A percentile compares a stretch with the other conserved stretches of the same genome.
Evolutionary conservation across 2,329 filamentous ascomycete genomes (phyloP).

Genomic region (Geosmithia flava): DNA sequence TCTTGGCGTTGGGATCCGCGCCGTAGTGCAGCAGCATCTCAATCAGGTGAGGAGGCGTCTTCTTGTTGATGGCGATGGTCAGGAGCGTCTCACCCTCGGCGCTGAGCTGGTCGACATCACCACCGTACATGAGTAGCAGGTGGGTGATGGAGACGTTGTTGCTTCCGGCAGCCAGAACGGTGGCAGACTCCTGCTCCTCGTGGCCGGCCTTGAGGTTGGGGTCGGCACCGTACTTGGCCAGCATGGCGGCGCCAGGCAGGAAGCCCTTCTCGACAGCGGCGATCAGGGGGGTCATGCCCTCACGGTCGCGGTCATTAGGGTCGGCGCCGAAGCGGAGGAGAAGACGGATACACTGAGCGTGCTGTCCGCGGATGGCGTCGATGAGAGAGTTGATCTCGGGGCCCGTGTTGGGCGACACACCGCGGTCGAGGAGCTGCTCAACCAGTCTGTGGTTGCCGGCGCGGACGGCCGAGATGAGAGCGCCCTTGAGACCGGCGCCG

Average conservation of each 20-base stretch:
- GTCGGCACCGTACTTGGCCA: conserved; percentile 54
- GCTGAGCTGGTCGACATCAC: conserved; percentile 39
- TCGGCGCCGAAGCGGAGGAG: conserved; percentile 45
- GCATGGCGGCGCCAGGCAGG: conserved; percentile 41
- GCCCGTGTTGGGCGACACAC: conserved; percentile 37
- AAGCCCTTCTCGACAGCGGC: conserved; percentile 39
- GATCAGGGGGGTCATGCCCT: conserved; percentile 37
- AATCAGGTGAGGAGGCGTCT: conserved; percentile 38
- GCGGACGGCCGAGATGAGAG: conserved; percentile 42
- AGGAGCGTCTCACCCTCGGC: conserved; percentile 48
- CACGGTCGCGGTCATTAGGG: conserved; percentile 35
- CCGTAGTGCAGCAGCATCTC: conserved; percentile 49
- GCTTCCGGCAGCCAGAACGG: conserved; percentile 37
- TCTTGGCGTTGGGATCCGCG: conserved; percentile 45
- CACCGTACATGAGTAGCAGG: conserved; percentile 49
- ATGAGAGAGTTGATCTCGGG: conserved; percentile 34
- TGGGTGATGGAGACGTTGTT: conserved; percentile 45
- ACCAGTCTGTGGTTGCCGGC: conserved; percentile 42
- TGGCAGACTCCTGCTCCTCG: conserved; percentile 33
- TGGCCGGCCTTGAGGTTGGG: conserved; percentile 35
- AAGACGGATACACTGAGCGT: conserved; percentile 40
- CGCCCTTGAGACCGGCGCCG: conserved; percentile 28
- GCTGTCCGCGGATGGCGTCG: conserved; percentile 37
- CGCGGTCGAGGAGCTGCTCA: conserved; percentile 45
- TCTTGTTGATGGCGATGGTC: conserved; percentile 47